A percentile compares a stretch with the other conserved stretches of the same genome.
Conservation (phyloP, 1,284 basidiomycete genomes). For the Pholiota adiposa region DNA sequence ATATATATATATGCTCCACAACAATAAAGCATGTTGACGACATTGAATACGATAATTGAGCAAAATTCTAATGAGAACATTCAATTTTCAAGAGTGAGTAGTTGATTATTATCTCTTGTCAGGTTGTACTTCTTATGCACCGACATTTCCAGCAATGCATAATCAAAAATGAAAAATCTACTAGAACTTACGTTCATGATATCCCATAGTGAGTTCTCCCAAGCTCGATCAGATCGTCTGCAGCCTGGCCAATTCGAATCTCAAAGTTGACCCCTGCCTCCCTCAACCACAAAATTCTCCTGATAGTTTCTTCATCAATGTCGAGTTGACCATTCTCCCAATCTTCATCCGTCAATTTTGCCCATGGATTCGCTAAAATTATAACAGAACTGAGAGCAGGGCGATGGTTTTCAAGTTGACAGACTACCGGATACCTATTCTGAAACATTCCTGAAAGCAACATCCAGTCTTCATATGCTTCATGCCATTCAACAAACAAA, state of each 20-base stretch:
- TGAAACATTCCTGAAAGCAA: background rate
- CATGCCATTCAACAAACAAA: background rate
- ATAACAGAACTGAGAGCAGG: background rate
- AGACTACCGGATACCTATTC: background rate
- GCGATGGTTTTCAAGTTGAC: background rate
- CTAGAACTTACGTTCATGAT: no score
- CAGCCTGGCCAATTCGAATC: background rate
- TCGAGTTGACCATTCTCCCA: background rate
- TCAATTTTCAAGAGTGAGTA: no score
- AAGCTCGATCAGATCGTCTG: background rate
- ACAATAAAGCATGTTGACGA: no score
- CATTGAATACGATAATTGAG: no score
- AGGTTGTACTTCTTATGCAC: no score
- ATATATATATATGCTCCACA: no score
- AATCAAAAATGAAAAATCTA: no score
- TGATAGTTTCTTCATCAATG: background rate
- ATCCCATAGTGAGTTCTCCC: background rate
- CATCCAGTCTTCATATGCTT: background rate
- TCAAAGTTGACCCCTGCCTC: background rate
- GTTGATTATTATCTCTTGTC: no score
- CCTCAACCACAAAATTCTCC: background rate
- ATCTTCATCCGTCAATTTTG: background rate
- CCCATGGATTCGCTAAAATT: background rate
- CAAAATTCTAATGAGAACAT: no score
- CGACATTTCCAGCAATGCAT: no score